Evolutionary conservation across 1,284 basidiomycete species (phyloP), one percentile per base, ranked within the genome.

Genomic region (Pseudozyma sp.): DNA sequence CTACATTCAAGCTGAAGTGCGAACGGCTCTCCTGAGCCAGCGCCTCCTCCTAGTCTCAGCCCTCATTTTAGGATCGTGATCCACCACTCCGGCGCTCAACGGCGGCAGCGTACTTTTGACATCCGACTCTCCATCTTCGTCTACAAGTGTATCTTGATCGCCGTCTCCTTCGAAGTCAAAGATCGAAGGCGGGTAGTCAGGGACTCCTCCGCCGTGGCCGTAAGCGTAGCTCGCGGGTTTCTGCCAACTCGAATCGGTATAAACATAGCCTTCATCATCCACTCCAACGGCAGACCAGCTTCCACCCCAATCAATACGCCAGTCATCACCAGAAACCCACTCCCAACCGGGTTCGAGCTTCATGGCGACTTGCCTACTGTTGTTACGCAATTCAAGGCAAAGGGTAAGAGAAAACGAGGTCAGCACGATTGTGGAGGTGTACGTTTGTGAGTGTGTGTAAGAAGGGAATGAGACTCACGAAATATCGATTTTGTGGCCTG

Each of bases 241-340:
- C 57, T 81, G 80, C 83, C 83, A 85, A 18, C 77, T 77, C 4
- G 62, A 18, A 57, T 85, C 80, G 12, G 83, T 84, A 62, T 84
- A 85, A 14, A 83, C 77, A 61, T 76, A 85, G 11, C 83, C 83
- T 18, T 81, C 63, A 25, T 76, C 70, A 43, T 85, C 83, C 19
- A 77, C 83, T 31, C 81, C 82, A 8, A 83, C 79, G 6, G 71
- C 54, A 16, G 81, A 81, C 83, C 83, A 85, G 35, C 59, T 58
- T 1, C 82, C 83, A 11, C 79, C 72, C 80, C 80, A 84, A 55
- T 85, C 83, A 59, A 85, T 84, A n/a, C 83, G 66, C 83, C 83
- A 85, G 7, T 80, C 78, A 25, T 85, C 83, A 18, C 79, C 80
- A 1, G 78, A 67, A 21, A 85, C 49, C 81, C 81, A 85, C 42